Conservation (phyloP, 257 asterid genomes). For the Lithospermum erythrorhizon region DNA sequence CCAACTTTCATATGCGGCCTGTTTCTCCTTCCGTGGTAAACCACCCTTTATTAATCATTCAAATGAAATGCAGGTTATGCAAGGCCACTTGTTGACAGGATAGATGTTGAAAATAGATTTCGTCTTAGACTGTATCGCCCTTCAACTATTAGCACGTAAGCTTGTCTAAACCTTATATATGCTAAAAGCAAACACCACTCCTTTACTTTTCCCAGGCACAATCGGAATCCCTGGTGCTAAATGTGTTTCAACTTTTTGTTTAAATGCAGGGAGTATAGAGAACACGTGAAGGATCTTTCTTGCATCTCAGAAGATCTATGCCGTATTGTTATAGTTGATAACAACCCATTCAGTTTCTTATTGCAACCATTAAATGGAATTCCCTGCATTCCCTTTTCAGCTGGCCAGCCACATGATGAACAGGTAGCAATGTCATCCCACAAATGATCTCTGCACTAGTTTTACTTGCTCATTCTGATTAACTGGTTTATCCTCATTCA, state of each 20-base stretch:
- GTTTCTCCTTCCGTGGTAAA: not conserved
- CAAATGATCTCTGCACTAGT: not conserved
- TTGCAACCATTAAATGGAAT: conserved; percentile 90
- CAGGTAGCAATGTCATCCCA: conserved; percentile 34
- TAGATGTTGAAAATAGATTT: conserved; percentile 59
- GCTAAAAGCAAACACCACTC: not conserved
- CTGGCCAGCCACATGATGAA: conserved; percentile 61
- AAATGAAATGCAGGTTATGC: conserved; percentile 61
- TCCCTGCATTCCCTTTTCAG: conserved; percentile 65
- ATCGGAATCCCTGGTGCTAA: too few relatives aligned
- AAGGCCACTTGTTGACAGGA: conserved; percentile 87
- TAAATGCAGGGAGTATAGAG: conserved; percentile 64
- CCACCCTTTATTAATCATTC: conserved; percentile 1
- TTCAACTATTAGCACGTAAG: conserved; percentile 87
- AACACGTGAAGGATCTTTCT: conserved; percentile 80
- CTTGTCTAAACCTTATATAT: conserved; percentile 11
- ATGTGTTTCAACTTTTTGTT: not conserved
- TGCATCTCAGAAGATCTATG: conserved; percentile 60
- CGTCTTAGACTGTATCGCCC: conserved; percentile 75
- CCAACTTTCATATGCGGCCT: not conserved
- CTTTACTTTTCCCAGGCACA: not conserved
- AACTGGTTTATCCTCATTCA: conserved; percentile 8
- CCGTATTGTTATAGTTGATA: conserved; percentile 81
- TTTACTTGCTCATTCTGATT: conserved; percentile 1
- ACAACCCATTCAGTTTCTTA: conserved; percentile 90